Conservation (phyloP, 148 eudicot species). For the Camellia sinensis region DNA sequence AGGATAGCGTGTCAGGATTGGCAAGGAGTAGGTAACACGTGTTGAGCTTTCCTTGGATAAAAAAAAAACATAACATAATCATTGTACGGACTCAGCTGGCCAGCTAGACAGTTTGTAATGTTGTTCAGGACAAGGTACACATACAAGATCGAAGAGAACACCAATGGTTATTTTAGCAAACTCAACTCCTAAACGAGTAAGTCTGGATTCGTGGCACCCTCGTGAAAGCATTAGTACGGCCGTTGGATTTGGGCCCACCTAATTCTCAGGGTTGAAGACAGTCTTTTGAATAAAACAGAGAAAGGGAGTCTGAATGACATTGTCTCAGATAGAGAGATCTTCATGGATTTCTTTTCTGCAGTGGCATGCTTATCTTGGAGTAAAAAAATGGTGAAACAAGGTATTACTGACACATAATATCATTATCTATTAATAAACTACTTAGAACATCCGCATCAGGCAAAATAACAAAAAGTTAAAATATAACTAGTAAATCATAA, state of each 20-base stretch:
- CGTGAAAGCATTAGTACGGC: constrained; percentile 25
- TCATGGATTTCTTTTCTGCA: constrained; percentile 1
- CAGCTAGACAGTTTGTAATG: constrained; percentile 44
- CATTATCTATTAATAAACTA: too few relatives aligned
- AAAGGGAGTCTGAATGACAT: neutral
- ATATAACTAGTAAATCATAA: too few relatives aligned
- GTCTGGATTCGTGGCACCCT: constrained; percentile 24
- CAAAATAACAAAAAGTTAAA: too few relatives aligned
- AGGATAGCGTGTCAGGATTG: constrained; percentile 6
- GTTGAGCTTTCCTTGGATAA: constrained; percentile 19
- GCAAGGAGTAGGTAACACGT: constrained; percentile 9
- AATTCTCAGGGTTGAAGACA: constrained; percentile 15
- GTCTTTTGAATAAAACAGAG: constrained; percentile 16
- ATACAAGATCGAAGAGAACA: constrained; percentile 26
- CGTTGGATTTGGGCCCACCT: constrained; percentile 29
- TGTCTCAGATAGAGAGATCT: constrained; percentile 10
- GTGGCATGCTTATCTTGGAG: constrained; percentile 17
- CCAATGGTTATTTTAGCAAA: constrained; percentile 19
- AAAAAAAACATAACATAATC: constrained; percentile 28
- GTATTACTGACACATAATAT: too few relatives aligned
- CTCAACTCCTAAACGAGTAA: constrained; percentile 16
- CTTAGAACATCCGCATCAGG: too few relatives aligned
- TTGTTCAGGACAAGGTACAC: constrained; percentile 46
- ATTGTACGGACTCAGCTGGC: constrained; percentile 45
- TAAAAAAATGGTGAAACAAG: too few relatives aligned